These are phyloP conservation scores for Asterella californica DNA, from an alignment of 225 moss, liverwort and hornwort species.

Conservation along the genomic window DNA sequence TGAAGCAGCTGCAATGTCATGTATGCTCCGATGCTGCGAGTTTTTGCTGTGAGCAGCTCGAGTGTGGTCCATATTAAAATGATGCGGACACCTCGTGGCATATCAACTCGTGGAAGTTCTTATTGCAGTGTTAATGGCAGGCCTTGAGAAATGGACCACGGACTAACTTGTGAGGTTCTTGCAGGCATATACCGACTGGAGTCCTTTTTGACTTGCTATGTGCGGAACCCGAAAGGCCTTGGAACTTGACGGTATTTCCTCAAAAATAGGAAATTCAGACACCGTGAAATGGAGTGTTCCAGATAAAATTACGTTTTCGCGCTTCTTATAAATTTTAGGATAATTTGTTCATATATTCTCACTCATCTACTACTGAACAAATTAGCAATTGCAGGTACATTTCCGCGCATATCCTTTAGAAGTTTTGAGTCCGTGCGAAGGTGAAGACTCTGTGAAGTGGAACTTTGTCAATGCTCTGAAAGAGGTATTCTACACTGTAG, in stretches of 20 bases:
- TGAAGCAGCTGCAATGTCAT: neutral
- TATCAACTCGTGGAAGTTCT: too few species aligned
- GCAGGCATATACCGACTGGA: slow-evolving; percentile 97
- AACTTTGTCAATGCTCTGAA: slow-evolving; percentile 86
- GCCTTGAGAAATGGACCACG: neutral
- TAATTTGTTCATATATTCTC: neutral
- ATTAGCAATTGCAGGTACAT: slow-evolving; percentile 59
- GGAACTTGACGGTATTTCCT: slow-evolving; percentile 78
- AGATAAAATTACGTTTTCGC: neutral
- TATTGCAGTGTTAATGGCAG: neutral
- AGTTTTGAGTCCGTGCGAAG: slow-evolving; percentile 74
- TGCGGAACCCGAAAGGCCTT: slow-evolving; percentile 92
- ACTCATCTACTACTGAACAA: neutral
- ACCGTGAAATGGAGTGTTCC: neutral
- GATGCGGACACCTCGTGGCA: too few species aligned
- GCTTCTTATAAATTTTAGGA: neutral
- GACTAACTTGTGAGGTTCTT: slow-evolving; percentile 15
- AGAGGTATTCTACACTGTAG: slow-evolving; percentile 54
- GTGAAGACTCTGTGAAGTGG: slow-evolving; percentile 95
- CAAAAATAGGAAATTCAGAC: neutral
- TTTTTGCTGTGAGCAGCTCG: too few species aligned
- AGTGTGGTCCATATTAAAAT: too few species aligned
- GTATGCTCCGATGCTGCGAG: too few species aligned
- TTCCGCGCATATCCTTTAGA: slow-evolving; percentile 87
- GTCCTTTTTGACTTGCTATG: slow-evolving; percentile 90